Percentiles rank a stretch among this genome's conserved stretches.
phyloP scores from a whole-genome alignment of 176 grass and related monocot species.

The Cenchrus purpureus region DNA sequence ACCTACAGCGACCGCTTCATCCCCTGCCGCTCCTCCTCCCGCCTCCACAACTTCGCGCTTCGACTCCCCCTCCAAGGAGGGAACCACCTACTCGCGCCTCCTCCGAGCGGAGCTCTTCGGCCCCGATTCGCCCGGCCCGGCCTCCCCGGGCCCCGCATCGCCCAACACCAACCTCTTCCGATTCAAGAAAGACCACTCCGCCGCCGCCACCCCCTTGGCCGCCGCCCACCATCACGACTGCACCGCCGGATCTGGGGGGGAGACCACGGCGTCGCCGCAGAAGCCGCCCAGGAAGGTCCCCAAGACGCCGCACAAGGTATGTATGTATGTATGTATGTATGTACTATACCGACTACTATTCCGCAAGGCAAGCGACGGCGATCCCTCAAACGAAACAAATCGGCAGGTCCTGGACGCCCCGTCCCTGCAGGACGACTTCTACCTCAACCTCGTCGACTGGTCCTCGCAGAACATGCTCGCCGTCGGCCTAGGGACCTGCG shows the following conservation, averaged over 20 bases:
- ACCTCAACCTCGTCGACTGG: conserved; percentile 97
- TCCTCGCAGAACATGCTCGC: conserved; percentile 91
- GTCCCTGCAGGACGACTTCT: conserved; percentile 94
- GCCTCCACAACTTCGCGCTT: conserved; percentile 88
- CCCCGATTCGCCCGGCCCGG: conserved; percentile 14
- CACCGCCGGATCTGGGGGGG: conserved; percentile 15
- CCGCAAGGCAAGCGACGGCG: too few species aligned
- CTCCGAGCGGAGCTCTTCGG: conserved; percentile 91
- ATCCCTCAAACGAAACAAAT: neutral
- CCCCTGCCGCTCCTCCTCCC: conserved; percentile 90
- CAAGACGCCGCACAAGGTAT: conserved; percentile 97
- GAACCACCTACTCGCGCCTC: conserved; percentile 70
- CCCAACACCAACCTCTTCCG: conserved; percentile 92
- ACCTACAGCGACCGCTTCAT: conserved; percentile 97
- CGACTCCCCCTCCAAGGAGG: conserved; percentile 59
- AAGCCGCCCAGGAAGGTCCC: conserved; percentile 83
- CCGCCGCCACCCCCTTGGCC: conserved; percentile 65
- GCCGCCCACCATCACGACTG: conserved; percentile 31
- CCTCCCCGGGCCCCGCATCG: conserved; percentile 32
- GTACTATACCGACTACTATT: too few species aligned
- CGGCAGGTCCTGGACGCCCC: conserved; percentile 85
- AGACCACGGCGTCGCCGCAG: conserved; percentile 47
- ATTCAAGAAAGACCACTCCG: conserved; percentile 80
- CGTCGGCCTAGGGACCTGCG: conserved; percentile 88
- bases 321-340: too few species aligned